Evolutionary conservation across 306 rosid species (phyloP).

Genomic region (Sicyos baderoa): DNA sequence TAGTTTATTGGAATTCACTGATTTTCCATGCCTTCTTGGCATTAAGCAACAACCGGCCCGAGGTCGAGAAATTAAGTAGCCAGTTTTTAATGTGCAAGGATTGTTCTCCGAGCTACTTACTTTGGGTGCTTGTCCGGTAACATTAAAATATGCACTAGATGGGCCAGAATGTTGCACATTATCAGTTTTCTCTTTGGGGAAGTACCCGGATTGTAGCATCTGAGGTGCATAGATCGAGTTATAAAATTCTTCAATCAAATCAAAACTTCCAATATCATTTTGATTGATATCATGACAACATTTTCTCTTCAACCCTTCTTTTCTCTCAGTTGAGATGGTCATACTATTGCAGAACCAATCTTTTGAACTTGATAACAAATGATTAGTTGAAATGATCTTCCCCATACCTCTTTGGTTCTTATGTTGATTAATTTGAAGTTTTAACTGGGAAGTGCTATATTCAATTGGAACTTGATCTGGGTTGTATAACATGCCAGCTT

Average conservation of each 20-base stretch:
- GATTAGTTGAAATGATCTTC: background rate
- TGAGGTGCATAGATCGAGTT: slow-evolving; percentile 1
- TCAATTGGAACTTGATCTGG: slow-evolving; percentile 1
- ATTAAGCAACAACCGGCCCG: background rate
- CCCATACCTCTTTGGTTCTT: background rate
- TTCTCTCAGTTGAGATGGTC: slow-evolving; percentile 21
- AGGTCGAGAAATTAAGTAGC: background rate
- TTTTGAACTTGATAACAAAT: slow-evolving; percentile 23
- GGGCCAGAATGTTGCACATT: background rate
- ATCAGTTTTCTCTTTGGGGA: background rate
- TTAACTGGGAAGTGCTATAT: background rate
- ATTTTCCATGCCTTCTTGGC: slow-evolving; percentile 8
- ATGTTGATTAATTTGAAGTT: background rate
- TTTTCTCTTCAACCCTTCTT: slow-evolving; percentile 21
- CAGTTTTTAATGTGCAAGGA: background rate
- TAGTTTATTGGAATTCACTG: slow-evolving; percentile 1
- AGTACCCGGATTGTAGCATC: slow-evolving; percentile 6
- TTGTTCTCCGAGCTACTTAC: slow-evolving; percentile 3
- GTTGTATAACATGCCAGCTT: background rate
- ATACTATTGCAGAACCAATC: slow-evolving; percentile 27
- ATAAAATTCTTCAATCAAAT: slow-evolving; percentile 19
- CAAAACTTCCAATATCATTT: slow-evolving; percentile 4
- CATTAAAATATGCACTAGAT: background rate
- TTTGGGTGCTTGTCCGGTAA: background rate
- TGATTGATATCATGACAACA: background rate